phyloP scores from a whole-genome alignment of 768 basidiomycete species.

The Boletus fagicola region DNA sequence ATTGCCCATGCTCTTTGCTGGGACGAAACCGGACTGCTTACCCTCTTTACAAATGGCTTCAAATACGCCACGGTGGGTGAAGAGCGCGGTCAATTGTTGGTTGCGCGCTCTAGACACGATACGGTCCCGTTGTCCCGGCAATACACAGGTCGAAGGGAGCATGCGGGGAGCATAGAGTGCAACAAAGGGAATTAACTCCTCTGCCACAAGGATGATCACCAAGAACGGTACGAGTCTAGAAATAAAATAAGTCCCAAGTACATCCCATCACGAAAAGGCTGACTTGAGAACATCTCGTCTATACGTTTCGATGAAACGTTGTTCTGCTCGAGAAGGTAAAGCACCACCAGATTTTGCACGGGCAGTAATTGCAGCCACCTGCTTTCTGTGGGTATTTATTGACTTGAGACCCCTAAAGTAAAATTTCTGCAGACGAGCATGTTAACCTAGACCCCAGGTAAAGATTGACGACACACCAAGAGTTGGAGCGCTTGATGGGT shows the following conservation, averaged over 20 bases:
- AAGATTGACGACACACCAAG: slow-evolving; percentile 34
- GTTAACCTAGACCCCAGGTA: neutral
- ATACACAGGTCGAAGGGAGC: slow-evolving; percentile 83
- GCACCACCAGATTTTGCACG: slow-evolving; percentile 60
- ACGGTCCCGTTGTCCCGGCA: slow-evolving; percentile 76
- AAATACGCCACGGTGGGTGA: slow-evolving; percentile 38
- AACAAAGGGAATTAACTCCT: slow-evolving; percentile 80
- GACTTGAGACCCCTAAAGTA: slow-evolving; percentile 76
- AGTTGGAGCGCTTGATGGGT: slow-evolving; percentile 48
- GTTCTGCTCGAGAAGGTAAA: slow-evolving; percentile 65
- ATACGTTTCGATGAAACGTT: slow-evolving; percentile 65
- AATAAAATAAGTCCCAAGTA: slow-evolving; percentile 5
- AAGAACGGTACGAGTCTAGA: slow-evolving; percentile 72
- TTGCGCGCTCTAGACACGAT: slow-evolving; percentile 52
- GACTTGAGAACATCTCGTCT: slow-evolving; percentile 71
- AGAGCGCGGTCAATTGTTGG: slow-evolving; percentile 41
- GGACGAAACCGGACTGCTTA: slow-evolving; percentile 30
- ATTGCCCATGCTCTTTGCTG: slow-evolving; percentile 7
- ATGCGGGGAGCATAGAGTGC: slow-evolving; percentile 82
- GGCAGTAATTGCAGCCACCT: slow-evolving; percentile 50
- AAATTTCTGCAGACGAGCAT: slow-evolving; percentile 59
- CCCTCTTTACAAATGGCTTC: slow-evolving; percentile 36
- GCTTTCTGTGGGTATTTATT: slow-evolving; percentile 59
- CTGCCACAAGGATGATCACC: slow-evolving; percentile 67
- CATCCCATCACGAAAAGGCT: slow-evolving; percentile 10